phyloP scores from a whole-genome alignment of 106 monocot species.

The Vanilla planifolia region DNA sequence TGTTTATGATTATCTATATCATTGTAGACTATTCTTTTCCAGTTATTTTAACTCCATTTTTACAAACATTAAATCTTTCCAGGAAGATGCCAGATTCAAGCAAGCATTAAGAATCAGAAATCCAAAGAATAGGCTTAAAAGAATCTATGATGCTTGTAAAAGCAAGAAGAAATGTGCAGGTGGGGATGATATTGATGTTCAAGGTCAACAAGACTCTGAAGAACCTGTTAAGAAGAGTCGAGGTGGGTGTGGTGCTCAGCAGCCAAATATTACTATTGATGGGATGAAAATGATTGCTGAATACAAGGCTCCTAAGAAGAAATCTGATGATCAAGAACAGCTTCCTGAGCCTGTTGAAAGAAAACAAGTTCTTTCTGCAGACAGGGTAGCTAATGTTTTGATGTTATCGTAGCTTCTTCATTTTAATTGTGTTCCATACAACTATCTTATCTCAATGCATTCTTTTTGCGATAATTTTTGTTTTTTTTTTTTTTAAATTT shows the following conservation, averaged over 20 bases:
- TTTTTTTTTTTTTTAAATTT: not conserved
- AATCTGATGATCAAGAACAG: slow-evolving; percentile 90
- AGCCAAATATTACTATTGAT: slow-evolving; percentile 94
- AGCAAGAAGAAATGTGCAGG: slow-evolving; percentile 88
- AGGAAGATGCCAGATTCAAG: slow-evolving; percentile 83
- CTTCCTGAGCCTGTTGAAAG: slow-evolving; percentile 97
- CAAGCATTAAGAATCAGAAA: slow-evolving; percentile 91
- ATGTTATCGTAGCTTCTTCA: not conserved
- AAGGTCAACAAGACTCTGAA: slow-evolving; percentile 69
- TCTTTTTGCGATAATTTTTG: not conserved
- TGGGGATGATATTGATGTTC: slow-evolving; percentile 90
- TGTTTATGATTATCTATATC: too few relatives aligned
- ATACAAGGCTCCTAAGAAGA: slow-evolving; percentile 90
- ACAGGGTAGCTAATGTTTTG: slow-evolving; percentile 45
- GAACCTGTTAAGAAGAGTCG: slow-evolving; percentile 78
- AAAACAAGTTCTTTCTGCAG: slow-evolving; percentile 93
- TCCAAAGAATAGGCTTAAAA: slow-evolving; percentile 82
- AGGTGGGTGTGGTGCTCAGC: slow-evolving; percentile 95
- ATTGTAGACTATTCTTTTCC: not conserved
- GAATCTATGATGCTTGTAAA: slow-evolving; percentile 98
- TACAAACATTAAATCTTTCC: slow-evolving; percentile 11
- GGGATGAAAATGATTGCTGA: slow-evolving; percentile 99
- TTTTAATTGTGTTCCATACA: not conserved
- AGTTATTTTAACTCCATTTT: not conserved
- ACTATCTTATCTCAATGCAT: too few relatives aligned